Evolutionary conservation across 2,329 filamentous ascomycete genomes (phyloP).

Genomic region (Fusarium sulawesiense): DNA sequence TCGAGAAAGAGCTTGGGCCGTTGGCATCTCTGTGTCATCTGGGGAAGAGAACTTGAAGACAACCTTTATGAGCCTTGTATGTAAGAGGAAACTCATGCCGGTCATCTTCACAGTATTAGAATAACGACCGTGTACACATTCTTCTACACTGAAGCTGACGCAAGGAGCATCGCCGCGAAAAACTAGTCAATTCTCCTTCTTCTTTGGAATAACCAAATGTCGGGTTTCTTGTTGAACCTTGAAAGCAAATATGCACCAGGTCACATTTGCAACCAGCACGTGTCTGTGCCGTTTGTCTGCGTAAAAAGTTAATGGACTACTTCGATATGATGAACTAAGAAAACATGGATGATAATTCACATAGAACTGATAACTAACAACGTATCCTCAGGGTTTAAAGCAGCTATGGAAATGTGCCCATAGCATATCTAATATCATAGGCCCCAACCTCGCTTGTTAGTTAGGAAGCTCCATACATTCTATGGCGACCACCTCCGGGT

Average conservation of each 20-base stretch:
- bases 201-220: constrained; percentile 1
- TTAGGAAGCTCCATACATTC: constrained; percentile 15
- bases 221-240: constrained; percentile 9
- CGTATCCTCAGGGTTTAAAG: constrained; percentile 2
- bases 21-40: not conserved
- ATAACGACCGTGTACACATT: not conserved
- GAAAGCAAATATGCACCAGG: constrained; percentile 37
- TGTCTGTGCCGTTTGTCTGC: constrained; percentile 45
- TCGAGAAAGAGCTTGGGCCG: constrained; percentile 7
- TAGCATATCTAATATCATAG: not conserved
- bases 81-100: not conserved
- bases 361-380: constrained; percentile 16
- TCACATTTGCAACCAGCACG: constrained; percentile 43
- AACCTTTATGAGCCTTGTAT: constrained; percentile 8
- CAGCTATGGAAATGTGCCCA: constrained; percentile 6
- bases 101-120: not conserved
- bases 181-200: constrained; percentile 2
- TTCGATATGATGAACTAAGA: constrained; percentile 11
- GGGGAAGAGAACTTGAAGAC: constrained; percentile 8
- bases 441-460: not conserved
- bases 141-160: not conserved
- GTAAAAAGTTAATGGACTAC: constrained; percentile 32
- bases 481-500: constrained; percentile 18
- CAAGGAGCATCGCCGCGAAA: not conserved
- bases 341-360: constrained; percentile 16